A percentile compares a stretch with the other conserved stretches of the same genome.
Evolutionary conservation across 148 eudicot genomes (phyloP).

Genomic region (Tetragonia tetragonoides): DNA sequence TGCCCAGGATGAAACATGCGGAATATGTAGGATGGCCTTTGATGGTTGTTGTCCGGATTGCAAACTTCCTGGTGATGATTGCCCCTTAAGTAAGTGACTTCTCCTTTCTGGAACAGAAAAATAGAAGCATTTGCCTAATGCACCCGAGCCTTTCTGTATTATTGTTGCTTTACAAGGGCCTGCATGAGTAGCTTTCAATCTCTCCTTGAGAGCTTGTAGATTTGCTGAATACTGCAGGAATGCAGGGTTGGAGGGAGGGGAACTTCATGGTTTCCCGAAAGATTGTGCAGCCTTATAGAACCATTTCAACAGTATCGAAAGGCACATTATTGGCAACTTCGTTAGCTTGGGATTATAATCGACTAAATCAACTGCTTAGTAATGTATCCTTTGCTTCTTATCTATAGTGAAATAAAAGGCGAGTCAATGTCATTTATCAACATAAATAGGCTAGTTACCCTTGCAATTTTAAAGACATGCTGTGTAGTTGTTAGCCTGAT

Average conservation of each 20-base stretch:
- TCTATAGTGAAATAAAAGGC: neutral
- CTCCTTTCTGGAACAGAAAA: neutral
- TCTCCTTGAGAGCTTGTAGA: neutral
- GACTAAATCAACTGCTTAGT: neutral
- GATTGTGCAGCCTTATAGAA: neutral
- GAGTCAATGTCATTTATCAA: neutral
- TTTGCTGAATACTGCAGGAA: neutral
- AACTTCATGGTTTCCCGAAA: neutral
- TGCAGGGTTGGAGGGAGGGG: neutral
- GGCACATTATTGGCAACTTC: neutral
- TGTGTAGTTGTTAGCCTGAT: neutral
- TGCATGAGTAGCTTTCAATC: conserved; percentile 1
- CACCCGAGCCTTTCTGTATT: neutral
- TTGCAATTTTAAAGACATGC: neutral
- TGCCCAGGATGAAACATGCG: conserved; percentile 98
- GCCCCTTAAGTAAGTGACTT: conserved; percentile 75
- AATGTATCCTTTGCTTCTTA: neutral
- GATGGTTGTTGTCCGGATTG: conserved; percentile 99
- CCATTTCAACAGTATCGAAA: neutral
- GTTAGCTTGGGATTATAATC: neutral
- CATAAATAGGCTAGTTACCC: neutral
- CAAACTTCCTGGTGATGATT: conserved; percentile 95
- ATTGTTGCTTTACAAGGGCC: neutral
- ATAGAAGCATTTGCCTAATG: neutral
- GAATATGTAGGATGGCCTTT: conserved; percentile 94